Evolutionary conservation across 2,329 filamentous ascomycete species (phyloP), one percentile per base, ranked within the genome.

Genomic region (Periconia macrospinosa): DNA sequence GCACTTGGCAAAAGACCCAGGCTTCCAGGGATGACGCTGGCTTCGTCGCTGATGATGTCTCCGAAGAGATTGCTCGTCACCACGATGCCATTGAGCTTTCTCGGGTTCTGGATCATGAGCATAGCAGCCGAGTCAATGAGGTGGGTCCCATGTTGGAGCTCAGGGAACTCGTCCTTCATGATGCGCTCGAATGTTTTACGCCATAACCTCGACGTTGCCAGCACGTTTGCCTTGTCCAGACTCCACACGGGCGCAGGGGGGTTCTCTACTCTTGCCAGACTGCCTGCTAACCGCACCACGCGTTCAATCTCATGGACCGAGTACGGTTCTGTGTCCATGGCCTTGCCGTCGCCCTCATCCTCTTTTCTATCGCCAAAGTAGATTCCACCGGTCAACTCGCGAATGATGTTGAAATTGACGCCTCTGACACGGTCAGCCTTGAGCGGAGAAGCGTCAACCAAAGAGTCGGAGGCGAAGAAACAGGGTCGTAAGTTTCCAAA

Each of bases 111-210:
- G 70, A 97, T 85, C 89, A 97, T 91, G 65, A 97, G 81, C 92
- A 97, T 97, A 61, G 93, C 93, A n/a, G 93, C 93, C 52, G 86
- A 91, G 78, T 97, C 93, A 71, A 97, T 96, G 47, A 97, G 83
- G 74, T 97, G 92, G 75, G 96, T 93, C 61, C 87, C 85, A 42
- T 95, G 78, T 79, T 90, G 85, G 44, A 97, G 77, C 73, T 93
- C 85, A 2, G 93, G 92, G 79, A 95, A 97, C 81, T 97, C 93
- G 61, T 87, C 87, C 63, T 82, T 83, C 83, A 96, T 93, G 54
- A 92, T 83, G 78, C 96, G 90, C 41, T 84, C 86, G 43, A 96
- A 89, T 2, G 89, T 89, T 79, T 90, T 92, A 57, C 93, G 83
- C 93, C 93, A 97, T 66, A 97, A 79, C 41, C 93, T 81, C 71